Evolutionary conservation across 106 monocot genomes (phyloP), one percentile per base, ranked within the genome.

Genomic region (Narthecium ossifragum): DNA sequence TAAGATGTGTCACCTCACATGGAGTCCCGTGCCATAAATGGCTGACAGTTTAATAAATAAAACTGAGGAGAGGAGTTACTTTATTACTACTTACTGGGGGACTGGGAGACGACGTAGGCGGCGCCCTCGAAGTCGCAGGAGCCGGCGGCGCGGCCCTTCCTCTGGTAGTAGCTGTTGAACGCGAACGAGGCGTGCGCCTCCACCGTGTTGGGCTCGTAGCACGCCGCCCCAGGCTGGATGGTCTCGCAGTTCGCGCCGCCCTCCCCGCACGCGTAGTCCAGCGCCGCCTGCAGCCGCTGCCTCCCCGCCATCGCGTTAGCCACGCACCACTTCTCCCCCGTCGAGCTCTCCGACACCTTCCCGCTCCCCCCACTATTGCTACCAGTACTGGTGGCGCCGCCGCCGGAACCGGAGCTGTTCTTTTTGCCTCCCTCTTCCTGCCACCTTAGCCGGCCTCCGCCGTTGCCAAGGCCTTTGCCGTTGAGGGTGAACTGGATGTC

Each of bases 121-220:
- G 43, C 43, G 43, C 43, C 43, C 43, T 10, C 9, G 10, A 43
- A 43, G 43, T 43, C 43, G 43, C 43, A 43, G 12, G 43, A 17
- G 43, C 43, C 43, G 0, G 43, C 43, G 12, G 3, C 2, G 43
- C 43, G 43, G 12, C 43, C 43, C 43, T 11, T 67, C 50, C 38
- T 66, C 66, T 80, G 84, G 74, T 83, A 88, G 52, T 88, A 84
- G 50, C 80, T 84, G 65, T 88, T 88, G 71, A 85, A 90, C 34
- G 85, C 90, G 11, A 51, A 90, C 1, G 78, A 81, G 46, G 85
- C 81, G 56, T 90, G 90, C 22, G 90, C 71, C 8, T 80, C 59
- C 11, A 82, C 50, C 46, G 40, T 85, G 41, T 90, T 77, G 25
- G 90, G 85, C 17, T 57, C 60, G 60, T 68, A 90, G 53, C 90